Conservation (phyloP, 2,329 filamentous ascomycete genomes). For the Diplocarpon mali region DNA sequence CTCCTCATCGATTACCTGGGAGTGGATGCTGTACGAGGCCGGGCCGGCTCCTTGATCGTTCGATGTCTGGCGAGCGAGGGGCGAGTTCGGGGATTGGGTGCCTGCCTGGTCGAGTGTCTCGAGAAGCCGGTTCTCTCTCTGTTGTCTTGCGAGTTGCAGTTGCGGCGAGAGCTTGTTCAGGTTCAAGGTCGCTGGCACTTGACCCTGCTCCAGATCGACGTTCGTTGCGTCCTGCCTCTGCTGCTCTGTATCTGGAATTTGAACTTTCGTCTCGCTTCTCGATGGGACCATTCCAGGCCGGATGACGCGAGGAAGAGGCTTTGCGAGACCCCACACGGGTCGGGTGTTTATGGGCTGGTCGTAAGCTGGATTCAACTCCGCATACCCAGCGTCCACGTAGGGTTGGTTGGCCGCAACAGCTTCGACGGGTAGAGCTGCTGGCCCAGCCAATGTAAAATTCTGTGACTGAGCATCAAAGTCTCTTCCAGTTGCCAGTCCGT, state of each 20-base stretch:
- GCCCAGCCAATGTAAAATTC: constrained; percentile 25
- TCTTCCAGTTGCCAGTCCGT: constrained; percentile 5
- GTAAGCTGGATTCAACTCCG: constrained; percentile 41
- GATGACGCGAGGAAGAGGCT: constrained; percentile 42
- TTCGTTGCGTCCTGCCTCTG: constrained; percentile 29
- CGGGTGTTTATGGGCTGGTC: constrained; percentile 37
- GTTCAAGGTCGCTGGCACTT: constrained; percentile 27
- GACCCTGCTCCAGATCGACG: constrained; percentile 33
- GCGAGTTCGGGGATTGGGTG: constrained; percentile 1
- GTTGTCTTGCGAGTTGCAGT: constrained; percentile 15
- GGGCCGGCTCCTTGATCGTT: constrained; percentile 4
- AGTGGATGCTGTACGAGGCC: constrained; percentile 5
- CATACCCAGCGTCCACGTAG: constrained; percentile 24
- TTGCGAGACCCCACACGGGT: constrained; percentile 42
- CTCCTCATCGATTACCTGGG: constrained; percentile 11
- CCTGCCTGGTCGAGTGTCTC: constrained; percentile 1
- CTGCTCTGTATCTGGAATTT: constrained; percentile 27
- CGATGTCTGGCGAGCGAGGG: constrained; percentile 1
- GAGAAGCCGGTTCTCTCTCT: constrained; percentile 16
- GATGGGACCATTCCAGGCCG: constrained; percentile 37
- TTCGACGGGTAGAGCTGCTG: constrained; percentile 12
- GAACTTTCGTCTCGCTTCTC: constrained; percentile 29
- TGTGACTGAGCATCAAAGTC: constrained; percentile 10
- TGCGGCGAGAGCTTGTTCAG: constrained; percentile 15
- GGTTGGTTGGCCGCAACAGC: constrained; percentile 29